A percentile compares a stretch with the other conserved stretches of the same genome.
These are phyloP conservation scores for Viridothelium virens DNA, from an alignment of 495 filamentous ascomycete species.

Conservation along the genomic window DNA sequence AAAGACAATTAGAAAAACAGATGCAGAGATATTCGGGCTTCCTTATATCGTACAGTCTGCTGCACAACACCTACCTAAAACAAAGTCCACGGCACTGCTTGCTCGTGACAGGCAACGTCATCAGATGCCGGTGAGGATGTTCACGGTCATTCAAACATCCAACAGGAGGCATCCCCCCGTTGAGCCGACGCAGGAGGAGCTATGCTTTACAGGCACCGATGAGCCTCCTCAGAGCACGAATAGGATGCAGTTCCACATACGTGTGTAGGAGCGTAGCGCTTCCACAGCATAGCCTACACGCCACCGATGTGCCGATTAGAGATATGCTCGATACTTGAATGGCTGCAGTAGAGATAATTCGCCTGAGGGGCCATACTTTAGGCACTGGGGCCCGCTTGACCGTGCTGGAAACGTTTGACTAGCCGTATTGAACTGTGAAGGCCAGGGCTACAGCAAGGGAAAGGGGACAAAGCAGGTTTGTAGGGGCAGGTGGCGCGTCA, in stretches of 20 bases:
- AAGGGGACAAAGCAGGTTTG: slow-evolving; percentile 8
- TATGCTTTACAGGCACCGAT: background rate
- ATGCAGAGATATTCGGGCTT: background rate
- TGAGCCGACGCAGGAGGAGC: too few species aligned
- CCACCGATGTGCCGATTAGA: background rate
- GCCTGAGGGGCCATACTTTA: background rate
- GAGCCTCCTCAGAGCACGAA: background rate
- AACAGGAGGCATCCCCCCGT: background rate
- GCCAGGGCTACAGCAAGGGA: background rate
- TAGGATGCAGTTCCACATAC: background rate
- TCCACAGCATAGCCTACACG: background rate
- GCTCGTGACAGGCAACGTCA: slow-evolving; percentile 1
- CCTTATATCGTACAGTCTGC: background rate
- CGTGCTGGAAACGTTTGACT: background rate
- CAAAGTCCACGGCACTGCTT: background rate
- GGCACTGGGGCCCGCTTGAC: too few species aligned
- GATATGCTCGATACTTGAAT: background rate
- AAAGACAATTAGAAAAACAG: background rate
- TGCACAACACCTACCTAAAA: background rate
- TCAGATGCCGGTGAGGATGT: background rate
- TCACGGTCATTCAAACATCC: background rate
- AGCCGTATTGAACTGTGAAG: background rate
- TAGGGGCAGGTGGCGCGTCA: background rate
- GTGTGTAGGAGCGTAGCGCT: background rate
- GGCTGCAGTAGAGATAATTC: background rate